phyloP scores from a whole-genome alignment of 208 protist genomes.

The Trypanosoma mega region DNA sequence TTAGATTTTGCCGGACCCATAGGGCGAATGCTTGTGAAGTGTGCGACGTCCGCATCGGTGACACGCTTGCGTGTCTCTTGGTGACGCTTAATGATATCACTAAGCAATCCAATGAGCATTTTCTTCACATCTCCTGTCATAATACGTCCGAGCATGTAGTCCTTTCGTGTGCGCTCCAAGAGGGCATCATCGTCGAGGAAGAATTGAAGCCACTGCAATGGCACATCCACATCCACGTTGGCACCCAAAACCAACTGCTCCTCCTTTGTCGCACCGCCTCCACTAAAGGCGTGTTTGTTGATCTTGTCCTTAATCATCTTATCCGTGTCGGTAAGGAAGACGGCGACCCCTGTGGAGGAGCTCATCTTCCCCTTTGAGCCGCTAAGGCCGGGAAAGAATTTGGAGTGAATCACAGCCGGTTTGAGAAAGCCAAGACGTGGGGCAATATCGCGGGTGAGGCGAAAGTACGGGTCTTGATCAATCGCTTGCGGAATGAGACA shows the following conservation, averaged over 20 bases:
- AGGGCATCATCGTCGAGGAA: constrained; percentile 98
- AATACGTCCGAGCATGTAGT: constrained; percentile 95
- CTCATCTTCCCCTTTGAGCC: constrained; percentile 98
- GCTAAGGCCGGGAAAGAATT: constrained; percentile 98
- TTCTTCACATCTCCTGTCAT: constrained; percentile 97
- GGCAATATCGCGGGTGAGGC: constrained; percentile 98
- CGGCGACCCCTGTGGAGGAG: constrained; percentile 87
- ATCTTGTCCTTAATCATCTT: constrained; percentile 95
- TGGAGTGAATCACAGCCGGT: constrained; percentile 96
- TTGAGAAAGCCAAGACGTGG: constrained; percentile 95
- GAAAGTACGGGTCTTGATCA: constrained; percentile 99
- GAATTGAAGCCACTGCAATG: constrained; percentile 97
- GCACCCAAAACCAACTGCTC: constrained; percentile 96
- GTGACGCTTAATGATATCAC: constrained; percentile 83
- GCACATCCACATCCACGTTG: constrained; percentile 94
- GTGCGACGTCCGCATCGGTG: constrained; percentile 87
- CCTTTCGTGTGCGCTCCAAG: constrained; percentile 74
- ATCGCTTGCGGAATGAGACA: constrained; percentile 99
- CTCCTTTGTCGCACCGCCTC: constrained; percentile 95
- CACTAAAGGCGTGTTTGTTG: constrained; percentile 98
- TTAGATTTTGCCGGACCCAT: constrained; percentile 65
- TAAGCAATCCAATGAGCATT: constrained; percentile 91
- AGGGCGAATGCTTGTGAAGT: constrained; percentile 57
- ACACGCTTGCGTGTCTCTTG: constrained; percentile 88
- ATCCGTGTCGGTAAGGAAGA: constrained; percentile 98